A percentile compares a stretch with the other conserved stretches of the same genome.
Evolutionary conservation across 2,329 filamentous ascomycete species (phyloP).

Genomic region (Blastomyces percursus): DNA sequence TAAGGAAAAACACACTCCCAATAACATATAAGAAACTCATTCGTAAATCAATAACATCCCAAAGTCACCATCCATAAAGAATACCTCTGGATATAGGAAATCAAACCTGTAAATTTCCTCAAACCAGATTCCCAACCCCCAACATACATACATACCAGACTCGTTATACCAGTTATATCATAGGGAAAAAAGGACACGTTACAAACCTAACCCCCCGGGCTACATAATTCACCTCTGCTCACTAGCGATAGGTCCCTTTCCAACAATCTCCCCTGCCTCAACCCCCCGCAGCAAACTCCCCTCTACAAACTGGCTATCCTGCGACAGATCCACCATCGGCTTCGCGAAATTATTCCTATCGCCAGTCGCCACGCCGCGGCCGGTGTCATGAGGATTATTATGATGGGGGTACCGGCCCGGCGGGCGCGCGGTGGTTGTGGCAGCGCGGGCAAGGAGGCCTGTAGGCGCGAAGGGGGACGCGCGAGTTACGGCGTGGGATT

Average conservation of each 20-base stretch:
- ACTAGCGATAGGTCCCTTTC: slow-evolving; percentile 5
- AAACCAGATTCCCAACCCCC: too few relatives aligned
- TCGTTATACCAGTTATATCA: too few relatives aligned
- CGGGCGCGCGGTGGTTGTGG: slow-evolving; percentile 9
- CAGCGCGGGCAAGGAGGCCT: slow-evolving; percentile 27
- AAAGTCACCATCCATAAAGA: too few relatives aligned
- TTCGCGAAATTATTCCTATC: slow-evolving; percentile 26
- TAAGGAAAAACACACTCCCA: too few relatives aligned
- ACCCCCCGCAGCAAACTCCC: slow-evolving; percentile 35
- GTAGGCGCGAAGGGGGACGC: slow-evolving; percentile 25
- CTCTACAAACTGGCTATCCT: slow-evolving; percentile 34
- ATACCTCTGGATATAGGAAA: too few relatives aligned
- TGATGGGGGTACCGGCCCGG: slow-evolving; percentile 13
- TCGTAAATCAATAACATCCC: too few relatives aligned
- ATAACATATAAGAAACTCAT: too few relatives aligned
- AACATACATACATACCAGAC: too few relatives aligned
- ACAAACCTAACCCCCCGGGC: too few relatives aligned
- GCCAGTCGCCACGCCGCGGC: slow-evolving; percentile 33
- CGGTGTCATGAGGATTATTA: slow-evolving; percentile 14
- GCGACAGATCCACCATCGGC: slow-evolving; percentile 35
- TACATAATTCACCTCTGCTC: slow-evolving; percentile 5
- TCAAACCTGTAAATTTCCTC: too few relatives aligned
- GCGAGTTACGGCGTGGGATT: not conserved
- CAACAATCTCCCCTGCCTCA: slow-evolving; percentile 15
- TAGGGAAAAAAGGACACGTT: not conserved